Base-by-base conservation (phyloP, 768 basidiomycete species). In the Agrocybe praecox region DNA sequence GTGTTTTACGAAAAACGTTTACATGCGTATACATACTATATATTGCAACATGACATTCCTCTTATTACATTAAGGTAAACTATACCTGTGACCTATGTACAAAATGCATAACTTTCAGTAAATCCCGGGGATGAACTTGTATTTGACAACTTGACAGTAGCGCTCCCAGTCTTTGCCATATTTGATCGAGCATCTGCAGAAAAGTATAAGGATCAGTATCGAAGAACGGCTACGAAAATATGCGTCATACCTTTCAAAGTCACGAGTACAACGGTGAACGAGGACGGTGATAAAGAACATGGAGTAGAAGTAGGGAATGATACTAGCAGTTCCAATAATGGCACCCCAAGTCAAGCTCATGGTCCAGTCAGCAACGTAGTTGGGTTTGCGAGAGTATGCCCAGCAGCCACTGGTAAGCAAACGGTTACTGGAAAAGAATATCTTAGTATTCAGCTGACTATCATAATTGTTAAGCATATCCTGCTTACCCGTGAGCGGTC, bases 251-350 rank as follows among this genome's bases (percentile, higher is more conserved):
- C 96, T 82, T 72, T 96, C 96, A 72, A 98, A 97, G 80, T 99
- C 97, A 52, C 97, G 87, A 0, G 89, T 84, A 65, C 89, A 92
- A 33, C 97, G 86, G 67, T 98, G 97, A 40, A 94, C 80, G 53
- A 99, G 85, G 19, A 98, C 96, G 45, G 83, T 83, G 67, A 96
- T 88, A 80, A 98, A 98, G 83, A 98, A 99, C 49, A 94, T 80
- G 12, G 94, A 94, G 75, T 98, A 98, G 76, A 93, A 99, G 76
- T 96, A 96, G 0, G 95, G 95, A 68, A 98, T 96, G 48, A 89
- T 82, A 26, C 88, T 87, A 15, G 87, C 81, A 4, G 82, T 75
- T 22, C 92, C 91, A 48, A 92, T 84, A 69, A 88, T 75, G 46
- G 86, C 86, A 53, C 92, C 93, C 93, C 93, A 94, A 46, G 83